Conservation (phyloP, 2,329 filamentous ascomycete genomes). For the Lecanicillium sp. region DNA sequence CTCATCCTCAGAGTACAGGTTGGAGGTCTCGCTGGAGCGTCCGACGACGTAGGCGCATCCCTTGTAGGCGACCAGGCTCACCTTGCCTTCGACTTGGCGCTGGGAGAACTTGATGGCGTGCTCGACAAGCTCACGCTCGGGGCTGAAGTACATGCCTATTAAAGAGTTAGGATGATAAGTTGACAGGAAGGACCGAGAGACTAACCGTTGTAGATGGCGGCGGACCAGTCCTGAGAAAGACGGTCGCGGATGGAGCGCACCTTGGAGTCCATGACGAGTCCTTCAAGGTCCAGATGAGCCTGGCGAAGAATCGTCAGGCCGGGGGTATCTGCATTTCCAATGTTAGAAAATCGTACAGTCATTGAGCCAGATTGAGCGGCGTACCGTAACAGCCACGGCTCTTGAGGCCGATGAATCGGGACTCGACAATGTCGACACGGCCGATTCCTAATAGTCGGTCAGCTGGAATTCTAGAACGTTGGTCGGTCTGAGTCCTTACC, state of each 20-base stretch:
- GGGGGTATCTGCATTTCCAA: slow-evolving; percentile 9
- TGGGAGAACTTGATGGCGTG: slow-evolving; percentile 53
- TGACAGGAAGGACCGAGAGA: slow-evolving; percentile 2
- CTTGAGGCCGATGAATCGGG: slow-evolving; percentile 26
- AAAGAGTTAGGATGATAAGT: slow-evolving; percentile 23
- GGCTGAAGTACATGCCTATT: slow-evolving; percentile 47
- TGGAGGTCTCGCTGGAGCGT: slow-evolving; percentile 35
- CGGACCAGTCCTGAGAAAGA: slow-evolving; percentile 35
- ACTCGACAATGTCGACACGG: slow-evolving; percentile 52
- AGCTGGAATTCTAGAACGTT: no score
- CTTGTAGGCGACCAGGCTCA: slow-evolving; percentile 30
- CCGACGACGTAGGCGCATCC: slow-evolving; percentile 40
- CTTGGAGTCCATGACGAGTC: slow-evolving; percentile 47
- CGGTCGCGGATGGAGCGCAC: slow-evolving; percentile 45
- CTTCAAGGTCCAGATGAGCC: slow-evolving; percentile 42
- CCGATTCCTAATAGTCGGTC: slow-evolving; percentile 34
- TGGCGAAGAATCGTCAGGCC: slow-evolving; percentile 15
- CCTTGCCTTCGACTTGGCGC: slow-evolving; percentile 33
- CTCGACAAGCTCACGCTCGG: slow-evolving; percentile 47
- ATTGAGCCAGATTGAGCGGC: background rate
- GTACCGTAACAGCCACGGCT: slow-evolving; percentile 50
- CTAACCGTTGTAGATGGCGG: slow-evolving; percentile 38
- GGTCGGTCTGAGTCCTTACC: slow-evolving; percentile 25
- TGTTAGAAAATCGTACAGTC: background rate
- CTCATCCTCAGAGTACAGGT: slow-evolving; percentile 43